Evolutionary conservation across 768 basidiomycete genomes (phyloP).

Genomic region (Daedaleopsis nitida): DNA sequence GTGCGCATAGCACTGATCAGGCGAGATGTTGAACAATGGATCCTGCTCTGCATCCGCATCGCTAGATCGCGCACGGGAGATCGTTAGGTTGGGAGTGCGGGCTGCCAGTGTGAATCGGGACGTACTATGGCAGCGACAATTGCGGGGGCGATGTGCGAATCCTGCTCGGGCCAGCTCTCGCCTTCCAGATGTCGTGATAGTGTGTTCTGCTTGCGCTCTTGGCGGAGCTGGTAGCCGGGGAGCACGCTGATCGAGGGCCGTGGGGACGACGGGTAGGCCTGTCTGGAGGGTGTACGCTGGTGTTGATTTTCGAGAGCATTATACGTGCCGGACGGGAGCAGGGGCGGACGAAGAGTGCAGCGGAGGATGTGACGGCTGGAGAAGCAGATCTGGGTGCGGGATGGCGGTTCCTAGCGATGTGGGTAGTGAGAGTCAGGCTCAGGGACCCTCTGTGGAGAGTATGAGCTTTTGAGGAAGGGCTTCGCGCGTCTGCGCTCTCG

Average conservation of each 20-base stretch:
- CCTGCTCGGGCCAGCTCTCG: constrained; percentile 7
- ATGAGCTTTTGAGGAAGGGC: constrained; percentile 12
- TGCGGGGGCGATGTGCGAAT: constrained; percentile 13
- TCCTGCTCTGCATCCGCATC: constrained; percentile 17
- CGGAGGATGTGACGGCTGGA: neutral
- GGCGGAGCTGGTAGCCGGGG: constrained; percentile 8
- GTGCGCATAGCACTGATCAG: constrained; percentile 3
- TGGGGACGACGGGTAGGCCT: constrained; percentile 15
- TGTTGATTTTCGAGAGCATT: constrained; percentile 20
- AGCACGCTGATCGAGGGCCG: constrained; percentile 17
- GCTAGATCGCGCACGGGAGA: neutral
- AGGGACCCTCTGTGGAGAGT: neutral
- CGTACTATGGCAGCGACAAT: constrained; percentile 16
- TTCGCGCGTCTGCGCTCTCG: constrained; percentile 8
- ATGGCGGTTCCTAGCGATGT: neutral
- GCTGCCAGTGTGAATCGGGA: neutral
- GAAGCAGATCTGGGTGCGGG: neutral
- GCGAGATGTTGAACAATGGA: constrained; percentile 10
- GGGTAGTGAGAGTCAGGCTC: neutral
- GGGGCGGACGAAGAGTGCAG: neutral
- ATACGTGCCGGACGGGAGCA: neutral
- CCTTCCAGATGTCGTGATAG: constrained; percentile 10
- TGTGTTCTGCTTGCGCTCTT: constrained; percentile 2
- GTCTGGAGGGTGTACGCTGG: constrained; percentile 13
- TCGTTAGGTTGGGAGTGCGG: neutral